phyloP scores from a whole-genome alignment of 2,329 filamentous ascomycete species.

The Nannizziopsis barbatae region DNA sequence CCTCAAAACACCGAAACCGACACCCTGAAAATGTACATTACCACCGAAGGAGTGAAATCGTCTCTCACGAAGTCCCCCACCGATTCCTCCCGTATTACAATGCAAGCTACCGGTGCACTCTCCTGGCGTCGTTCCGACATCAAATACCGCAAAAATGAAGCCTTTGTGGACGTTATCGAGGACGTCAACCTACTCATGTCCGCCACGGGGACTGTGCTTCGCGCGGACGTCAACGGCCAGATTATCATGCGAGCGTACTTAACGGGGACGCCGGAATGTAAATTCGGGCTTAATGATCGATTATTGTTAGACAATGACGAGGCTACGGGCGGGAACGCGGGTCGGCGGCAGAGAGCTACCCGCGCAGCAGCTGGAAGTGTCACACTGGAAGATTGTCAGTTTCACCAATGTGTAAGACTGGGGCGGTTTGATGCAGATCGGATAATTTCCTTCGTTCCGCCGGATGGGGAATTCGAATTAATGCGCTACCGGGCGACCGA shows the following conservation, averaged over 20 bases:
- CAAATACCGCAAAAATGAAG: constrained; percentile 98
- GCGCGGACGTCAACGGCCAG: constrained; percentile 91
- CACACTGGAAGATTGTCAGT: constrained; percentile 93
- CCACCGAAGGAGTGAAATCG: constrained; percentile 95
- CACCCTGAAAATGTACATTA: constrained; percentile 99
- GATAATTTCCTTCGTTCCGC: constrained; percentile 93
- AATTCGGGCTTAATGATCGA: constrained; percentile 94
- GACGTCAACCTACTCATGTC: constrained; percentile 99
- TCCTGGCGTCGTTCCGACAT: constrained; percentile 97
- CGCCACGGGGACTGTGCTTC: constrained; percentile 86
- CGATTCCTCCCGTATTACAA: constrained; percentile 95
- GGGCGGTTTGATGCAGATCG: constrained; percentile 93
- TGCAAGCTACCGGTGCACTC: constrained; percentile 94
- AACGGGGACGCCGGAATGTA: constrained; percentile 92
- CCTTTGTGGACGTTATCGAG: constrained; percentile 98
- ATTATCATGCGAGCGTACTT: constrained; percentile 99
- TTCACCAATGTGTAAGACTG: constrained; percentile 96
- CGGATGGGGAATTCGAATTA: constrained; percentile 94
- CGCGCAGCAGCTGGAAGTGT: constrained; percentile 93
- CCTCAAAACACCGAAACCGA: constrained; percentile 98
- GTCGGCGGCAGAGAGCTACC: constrained; percentile 67
- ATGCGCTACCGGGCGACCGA: constrained; percentile 98
- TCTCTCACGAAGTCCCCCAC: constrained; percentile 55
- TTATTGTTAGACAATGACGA: constrained; percentile 74
- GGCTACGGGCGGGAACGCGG: constrained; percentile 31